These are phyloP conservation scores for Lathyrus oleraceus DNA, from an alignment of 306 rosid genomes.

Conservation along the genomic window DNA sequence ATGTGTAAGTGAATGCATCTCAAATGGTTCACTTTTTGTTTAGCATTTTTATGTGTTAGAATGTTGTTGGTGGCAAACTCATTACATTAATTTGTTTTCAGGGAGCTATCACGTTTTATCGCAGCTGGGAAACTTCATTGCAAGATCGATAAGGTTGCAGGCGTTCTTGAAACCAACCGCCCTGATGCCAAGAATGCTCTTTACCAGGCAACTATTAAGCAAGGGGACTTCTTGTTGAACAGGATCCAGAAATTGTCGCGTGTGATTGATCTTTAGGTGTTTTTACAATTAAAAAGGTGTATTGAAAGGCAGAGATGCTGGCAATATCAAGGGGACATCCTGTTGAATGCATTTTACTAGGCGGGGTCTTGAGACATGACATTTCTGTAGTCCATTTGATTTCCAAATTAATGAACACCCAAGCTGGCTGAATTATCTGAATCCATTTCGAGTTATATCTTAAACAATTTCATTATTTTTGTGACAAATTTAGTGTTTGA, in stretches of 20 bases:
- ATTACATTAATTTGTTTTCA: slow-evolving; percentile 39
- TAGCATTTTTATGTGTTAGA: not conserved
- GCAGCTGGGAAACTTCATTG: slow-evolving; percentile 98
- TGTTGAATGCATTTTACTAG: slow-evolving; percentile 33
- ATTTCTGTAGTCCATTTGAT: slow-evolving; percentile 19
- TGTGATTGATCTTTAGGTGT: slow-evolving; percentile 68
- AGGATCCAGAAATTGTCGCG: slow-evolving; percentile 94
- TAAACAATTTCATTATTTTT: not conserved
- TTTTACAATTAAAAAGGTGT: slow-evolving; percentile 14
- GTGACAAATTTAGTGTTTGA: slow-evolving; percentile 17
- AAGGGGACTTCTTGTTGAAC: slow-evolving; percentile 93
- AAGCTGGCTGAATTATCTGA: not conserved
- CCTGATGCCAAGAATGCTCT: slow-evolving; percentile 96
- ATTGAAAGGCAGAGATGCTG: slow-evolving; percentile 21
- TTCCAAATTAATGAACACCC: slow-evolving; percentile 30
- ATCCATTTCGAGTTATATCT: slow-evolving; percentile 13
- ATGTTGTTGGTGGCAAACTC: slow-evolving; percentile 4
- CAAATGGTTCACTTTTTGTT: not conserved
- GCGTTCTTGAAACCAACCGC: slow-evolving; percentile 89
- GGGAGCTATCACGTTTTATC: slow-evolving; percentile 96
- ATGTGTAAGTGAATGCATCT: slow-evolving; percentile 61
- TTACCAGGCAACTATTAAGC: slow-evolving; percentile 96
- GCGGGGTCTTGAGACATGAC: slow-evolving; percentile 16
- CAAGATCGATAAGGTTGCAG: slow-evolving; percentile 95
- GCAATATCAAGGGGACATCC: slow-evolving; percentile 26